A percentile compares a stretch with the other conserved stretches of the same genome.
Conservation (phyloP, 169 alveolate genomes). For the Ichthyophthirius multifiliis region DNA sequence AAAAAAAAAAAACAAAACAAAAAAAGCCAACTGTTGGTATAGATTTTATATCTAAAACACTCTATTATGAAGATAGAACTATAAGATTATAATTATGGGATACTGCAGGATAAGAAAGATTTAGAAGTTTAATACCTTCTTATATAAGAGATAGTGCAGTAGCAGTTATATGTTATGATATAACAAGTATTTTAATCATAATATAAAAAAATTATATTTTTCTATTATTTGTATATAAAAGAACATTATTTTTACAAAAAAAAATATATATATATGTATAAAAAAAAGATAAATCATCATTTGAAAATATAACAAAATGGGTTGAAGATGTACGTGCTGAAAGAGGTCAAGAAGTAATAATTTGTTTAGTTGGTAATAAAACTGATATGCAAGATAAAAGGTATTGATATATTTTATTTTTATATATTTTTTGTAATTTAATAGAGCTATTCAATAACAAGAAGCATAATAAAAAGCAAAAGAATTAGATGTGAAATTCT, state of each 20-base stretch:
- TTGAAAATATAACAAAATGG: constrained; percentile 61
- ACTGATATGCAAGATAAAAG: constrained; percentile 95
- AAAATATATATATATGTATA: not conserved
- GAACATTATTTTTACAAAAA: too few relatives aligned
- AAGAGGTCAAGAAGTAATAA: constrained; percentile 95
- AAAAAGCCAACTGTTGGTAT: constrained; percentile 76
- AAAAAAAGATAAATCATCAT: constrained; percentile 35
- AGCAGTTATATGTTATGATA: constrained; percentile 71
- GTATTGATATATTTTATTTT: constrained; percentile 5
- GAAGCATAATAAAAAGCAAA: constrained; percentile 65
- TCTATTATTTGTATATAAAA: not conserved
- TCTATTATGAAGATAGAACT: constrained; percentile 72
- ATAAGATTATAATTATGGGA: constrained; percentile 73
- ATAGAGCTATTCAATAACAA: constrained; percentile 45
- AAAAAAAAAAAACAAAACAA: not conserved
- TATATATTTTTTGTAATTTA: not conserved
- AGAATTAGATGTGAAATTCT: constrained; percentile 91
- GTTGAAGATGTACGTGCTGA: constrained; percentile 81
- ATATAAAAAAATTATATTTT: not conserved
- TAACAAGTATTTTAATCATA: constrained; percentile 13
- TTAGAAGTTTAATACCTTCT: constrained; percentile 63
- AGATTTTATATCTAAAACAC: constrained; percentile 84
- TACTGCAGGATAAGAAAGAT: constrained; percentile 82
- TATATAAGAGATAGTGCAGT: constrained; percentile 70
- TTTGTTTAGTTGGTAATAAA: constrained; percentile 96